Evolutionary conservation across 1,284 basidiomycete genomes (phyloP), one percentile per base, ranked within the genome.

Genomic region (Sanghuangporus weigelae): DNA sequence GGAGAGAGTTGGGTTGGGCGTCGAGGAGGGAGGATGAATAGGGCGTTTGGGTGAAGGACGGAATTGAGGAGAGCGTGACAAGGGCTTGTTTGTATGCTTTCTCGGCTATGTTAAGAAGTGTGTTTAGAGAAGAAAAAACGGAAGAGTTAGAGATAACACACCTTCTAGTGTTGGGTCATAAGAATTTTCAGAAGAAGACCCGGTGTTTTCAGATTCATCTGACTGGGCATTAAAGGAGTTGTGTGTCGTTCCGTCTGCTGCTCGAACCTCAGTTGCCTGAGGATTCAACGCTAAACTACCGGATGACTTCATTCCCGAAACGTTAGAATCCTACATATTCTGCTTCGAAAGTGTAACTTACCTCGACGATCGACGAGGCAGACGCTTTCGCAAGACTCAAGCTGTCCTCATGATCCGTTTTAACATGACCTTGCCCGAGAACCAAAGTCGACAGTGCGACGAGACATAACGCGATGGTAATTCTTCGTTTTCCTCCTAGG

Each of bases 31-130:
- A 83, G 53, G 82, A 81, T 6, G 81, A 79, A 10, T n/a, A 26
- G 63, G 84, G 81, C 55, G 79, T 74, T 38, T 81, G 78, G 12
- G 84, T 81, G 64, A 83, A 76, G 12, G 85, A 78, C 21, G 84
- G 86, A 63, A 92, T 74, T 26, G 83, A 79, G 3, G 83, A 75
- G 16, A 91, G 78, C 2, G 87, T 88, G 7, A 81, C 72, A 64
- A 89, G 72, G 11, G 89, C 89, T 73, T 89, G 84, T 71, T 81
- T 86, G 74, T 89, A 90, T 10, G 89, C 89, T 66, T 86, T 82
- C 26, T 81, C 74, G 65, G 89, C 89, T 62, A 26, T n/a, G 7
- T 5, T 21, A 14, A 50, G 19, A 5, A 12, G n/a, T 1, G 26
- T 23, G 4, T 21, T 50, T 31, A 23, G 26, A 50, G 21, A 31